phyloP scores from a whole-genome alignment of 768 basidiomycete species.

The Sarcomyxa edulis region DNA sequence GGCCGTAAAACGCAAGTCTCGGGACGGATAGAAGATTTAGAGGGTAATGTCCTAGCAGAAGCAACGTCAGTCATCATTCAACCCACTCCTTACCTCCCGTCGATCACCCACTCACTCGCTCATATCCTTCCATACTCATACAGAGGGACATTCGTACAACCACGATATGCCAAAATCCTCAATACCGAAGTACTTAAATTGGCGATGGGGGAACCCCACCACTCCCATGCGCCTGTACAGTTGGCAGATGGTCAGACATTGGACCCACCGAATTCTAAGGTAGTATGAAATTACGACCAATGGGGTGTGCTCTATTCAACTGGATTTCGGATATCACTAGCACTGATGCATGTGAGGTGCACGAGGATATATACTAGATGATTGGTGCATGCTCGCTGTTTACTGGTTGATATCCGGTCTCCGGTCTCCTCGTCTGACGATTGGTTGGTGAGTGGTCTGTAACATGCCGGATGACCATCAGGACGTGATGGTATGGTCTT shows the following conservation, averaged over 20 bases:
- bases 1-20: slow-evolving; percentile 76
- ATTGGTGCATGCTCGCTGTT: no score
- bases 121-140: slow-evolving; percentile 2
- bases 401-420: no score
- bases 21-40: slow-evolving; percentile 70
- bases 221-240: slow-evolving; percentile 27
- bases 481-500: no score
- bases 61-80: slow-evolving; percentile 57
- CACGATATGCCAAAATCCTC: slow-evolving; percentile 78
- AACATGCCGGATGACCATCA: no score
- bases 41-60: slow-evolving; percentile 80
- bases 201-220: slow-evolving; percentile 57
- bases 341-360: no score
- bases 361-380: no score
- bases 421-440: no score
- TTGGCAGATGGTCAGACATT: slow-evolving; percentile 37
- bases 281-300: no score
- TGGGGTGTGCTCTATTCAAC: no score
- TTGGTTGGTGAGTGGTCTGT: no score
- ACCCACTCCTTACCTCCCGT: neutral
- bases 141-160: slow-evolving; percentile 85
- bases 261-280: slow-evolving; percentile 19
- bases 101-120: neutral
- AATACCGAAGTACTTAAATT: slow-evolving; percentile 53
- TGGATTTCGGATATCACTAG: no score